Conservation (phyloP, 2,329 filamentous ascomycete genomes). For the Apiospora arundinis region DNA sequence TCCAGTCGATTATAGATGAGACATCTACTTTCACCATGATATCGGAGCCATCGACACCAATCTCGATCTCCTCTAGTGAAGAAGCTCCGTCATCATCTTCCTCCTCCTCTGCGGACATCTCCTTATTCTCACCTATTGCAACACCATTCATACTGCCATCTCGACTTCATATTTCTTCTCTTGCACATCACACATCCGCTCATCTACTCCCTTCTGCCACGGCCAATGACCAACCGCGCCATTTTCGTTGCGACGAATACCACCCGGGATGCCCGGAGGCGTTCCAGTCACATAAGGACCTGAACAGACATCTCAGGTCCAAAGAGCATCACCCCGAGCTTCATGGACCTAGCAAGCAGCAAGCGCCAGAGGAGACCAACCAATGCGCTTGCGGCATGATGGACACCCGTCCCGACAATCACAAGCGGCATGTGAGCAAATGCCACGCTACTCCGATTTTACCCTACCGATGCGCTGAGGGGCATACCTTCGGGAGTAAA, state of each 20-base stretch:
- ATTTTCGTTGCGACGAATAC: background rate
- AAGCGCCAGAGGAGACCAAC: background rate
- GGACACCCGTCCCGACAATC: background rate
- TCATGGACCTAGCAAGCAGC: background rate
- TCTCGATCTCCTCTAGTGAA: too few species aligned
- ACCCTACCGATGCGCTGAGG: background rate
- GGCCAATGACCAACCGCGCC: background rate
- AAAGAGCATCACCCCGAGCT: background rate
- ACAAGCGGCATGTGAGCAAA: background rate
- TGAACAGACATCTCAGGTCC: background rate
- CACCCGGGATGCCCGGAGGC: background rate
- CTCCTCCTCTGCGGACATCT: too few species aligned
- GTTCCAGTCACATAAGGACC: background rate
- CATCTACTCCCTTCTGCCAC: background rate
- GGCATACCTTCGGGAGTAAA: background rate
- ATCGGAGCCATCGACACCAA: too few species aligned
- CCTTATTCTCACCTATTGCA: background rate
- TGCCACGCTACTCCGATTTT: background rate
- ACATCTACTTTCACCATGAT: too few species aligned
- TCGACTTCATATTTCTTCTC: background rate
- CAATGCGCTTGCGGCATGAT: background rate
- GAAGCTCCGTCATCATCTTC: too few species aligned
- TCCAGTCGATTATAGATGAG: too few species aligned
- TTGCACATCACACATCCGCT: background rate
- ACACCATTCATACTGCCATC: background rate